Evolutionary conservation across 129 eudicot genomes (phyloP), one percentile per base, ranked within the genome.

Genomic region (Helianthus annuus): DNA sequence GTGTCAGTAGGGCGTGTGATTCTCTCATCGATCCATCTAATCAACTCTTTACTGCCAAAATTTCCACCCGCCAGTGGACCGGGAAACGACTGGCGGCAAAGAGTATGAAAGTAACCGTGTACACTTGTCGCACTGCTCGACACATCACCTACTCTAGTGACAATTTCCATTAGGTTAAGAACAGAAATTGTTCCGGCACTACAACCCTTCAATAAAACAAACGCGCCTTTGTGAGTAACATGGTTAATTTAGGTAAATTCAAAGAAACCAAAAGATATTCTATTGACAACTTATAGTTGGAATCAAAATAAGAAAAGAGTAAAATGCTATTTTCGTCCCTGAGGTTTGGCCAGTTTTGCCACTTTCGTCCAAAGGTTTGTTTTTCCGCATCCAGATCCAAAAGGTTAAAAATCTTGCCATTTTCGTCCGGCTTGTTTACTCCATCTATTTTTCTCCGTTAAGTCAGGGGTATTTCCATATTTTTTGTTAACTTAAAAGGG

Each of bases 1-100:
- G 77, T 67, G 75, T 77, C 80, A 27, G 75, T 48, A 74, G 88
- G 79, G 65, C 77, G 84, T 65, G 96, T 66, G 51, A 90, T 88
- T 80, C 94, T 86, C 81, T 94, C 99, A 64, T 94, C 97, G 79
- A 88, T 83, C 97, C 99, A 94, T 75, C 80, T 94, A 56, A 83
- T 84, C 77, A 94, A 72, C 82, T 93, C 98, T 79, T 79, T 89
- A 76, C 70, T 75, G 75, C 92, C 86, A 65, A 78, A 85, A 83
- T 81, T 90, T 67, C 99, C 99, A 61, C 91, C 96, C 62, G 88
- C 75, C 79, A 94, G 83, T 16, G 99, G 97, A 40, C 97, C 97
- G 11, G 96, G 99, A 71, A 88, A 78, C 7, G 97, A 82, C 63
- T 90, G 99, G 56, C 69, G 90, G 69, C 94, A 80, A 10, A 94